Conservation (phyloP, 2,329 filamentous ascomycete genomes). For the Fusarium albidum region DNA sequence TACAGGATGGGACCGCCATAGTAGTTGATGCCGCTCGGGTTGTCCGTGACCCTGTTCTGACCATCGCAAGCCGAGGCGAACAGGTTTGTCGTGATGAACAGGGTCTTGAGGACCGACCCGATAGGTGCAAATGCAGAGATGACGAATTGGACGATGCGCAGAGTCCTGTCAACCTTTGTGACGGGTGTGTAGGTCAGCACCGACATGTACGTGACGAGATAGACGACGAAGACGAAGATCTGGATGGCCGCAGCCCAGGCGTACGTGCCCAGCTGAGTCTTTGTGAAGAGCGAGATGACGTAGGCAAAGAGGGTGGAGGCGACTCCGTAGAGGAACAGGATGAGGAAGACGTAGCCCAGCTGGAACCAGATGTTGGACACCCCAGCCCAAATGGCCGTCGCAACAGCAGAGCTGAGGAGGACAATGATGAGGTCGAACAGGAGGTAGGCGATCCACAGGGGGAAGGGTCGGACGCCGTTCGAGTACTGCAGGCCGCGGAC, state of each 20-base stretch:
- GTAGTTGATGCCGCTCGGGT: conserved; percentile 74
- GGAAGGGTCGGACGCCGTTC: conserved; percentile 83
- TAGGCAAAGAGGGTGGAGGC: conserved; percentile 81
- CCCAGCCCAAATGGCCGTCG: conserved; percentile 73
- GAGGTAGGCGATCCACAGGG: conserved; percentile 86
- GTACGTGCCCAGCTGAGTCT: conserved; percentile 83
- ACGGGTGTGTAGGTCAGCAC: conserved; percentile 79
- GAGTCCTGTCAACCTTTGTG: conserved; percentile 70
- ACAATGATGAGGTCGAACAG: conserved; percentile 82
- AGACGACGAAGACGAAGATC: conserved; percentile 74
- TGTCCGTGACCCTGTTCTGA: conserved; percentile 63
- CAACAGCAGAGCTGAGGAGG: conserved; percentile 68
- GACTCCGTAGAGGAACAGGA: conserved; percentile 83
- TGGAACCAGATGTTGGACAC: conserved; percentile 76
- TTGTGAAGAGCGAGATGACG: conserved; percentile 80
- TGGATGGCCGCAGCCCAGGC: conserved; percentile 83
- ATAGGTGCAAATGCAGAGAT: conserved; percentile 79
- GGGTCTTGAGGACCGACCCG: conserved; percentile 74
- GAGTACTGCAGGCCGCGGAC: conserved; percentile 90
- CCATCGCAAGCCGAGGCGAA: conserved; percentile 82
- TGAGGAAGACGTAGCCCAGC: conserved; percentile 81
- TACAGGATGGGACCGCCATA: conserved; percentile 90
- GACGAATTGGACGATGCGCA: conserved; percentile 78
- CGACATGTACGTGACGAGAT: conserved; percentile 75
- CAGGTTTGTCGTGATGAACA: conserved; percentile 82